Evolutionary conservation across 352 stramenopile genomes (phyloP).

Genomic region (Pseudoperonospora humuli): DNA sequence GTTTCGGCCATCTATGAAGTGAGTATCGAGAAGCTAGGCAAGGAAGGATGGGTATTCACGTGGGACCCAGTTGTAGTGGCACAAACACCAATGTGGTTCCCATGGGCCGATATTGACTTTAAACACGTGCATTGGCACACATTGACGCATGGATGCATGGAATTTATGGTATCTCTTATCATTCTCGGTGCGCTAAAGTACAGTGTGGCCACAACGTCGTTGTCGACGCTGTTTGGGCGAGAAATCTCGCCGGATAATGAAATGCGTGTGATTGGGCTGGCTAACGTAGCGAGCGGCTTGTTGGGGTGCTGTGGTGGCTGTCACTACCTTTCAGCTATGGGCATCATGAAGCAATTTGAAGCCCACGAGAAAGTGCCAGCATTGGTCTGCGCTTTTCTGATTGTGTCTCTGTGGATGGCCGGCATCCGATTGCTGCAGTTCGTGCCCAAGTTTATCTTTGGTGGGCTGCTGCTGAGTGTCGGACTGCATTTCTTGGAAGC

Average conservation of each 20-base stretch:
- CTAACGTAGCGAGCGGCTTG: conserved; percentile 56
- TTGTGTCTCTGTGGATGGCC: conserved; percentile 51
- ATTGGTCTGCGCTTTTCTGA: conserved; percentile 48
- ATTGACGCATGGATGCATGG: conserved; percentile 48
- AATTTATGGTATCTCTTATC: conserved; percentile 57
- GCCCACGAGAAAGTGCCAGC: conserved; percentile 72
- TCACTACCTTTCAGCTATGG: conserved; percentile 78
- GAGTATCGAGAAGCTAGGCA: conserved; percentile 29
- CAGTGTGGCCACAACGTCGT: conserved; percentile 66
- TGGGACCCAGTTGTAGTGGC: conserved; percentile 54
- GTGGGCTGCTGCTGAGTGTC: conserved; percentile 63
- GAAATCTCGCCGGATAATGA: conserved; percentile 76
- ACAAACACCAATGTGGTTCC: conserved; percentile 71
- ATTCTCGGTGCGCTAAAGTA: conserved; percentile 77
- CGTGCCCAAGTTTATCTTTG: conserved; percentile 81
- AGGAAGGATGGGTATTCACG: conserved; percentile 50
- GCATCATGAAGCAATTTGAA: conserved; percentile 81
- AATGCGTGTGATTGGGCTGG: conserved; percentile 72
- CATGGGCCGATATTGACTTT: conserved; percentile 66
- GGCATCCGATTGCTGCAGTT: conserved; percentile 64
- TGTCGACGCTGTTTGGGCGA: conserved; percentile 70
- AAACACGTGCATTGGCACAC: conserved; percentile 49
- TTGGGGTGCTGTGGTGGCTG: conserved; percentile 68
- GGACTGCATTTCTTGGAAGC: conserved; percentile 72
- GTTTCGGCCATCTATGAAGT: conserved; percentile 22